These are phyloP conservation scores for Trichoderma parareesei DNA, from an alignment of 495 filamentous ascomycete species.

Conservation along the genomic window DNA sequence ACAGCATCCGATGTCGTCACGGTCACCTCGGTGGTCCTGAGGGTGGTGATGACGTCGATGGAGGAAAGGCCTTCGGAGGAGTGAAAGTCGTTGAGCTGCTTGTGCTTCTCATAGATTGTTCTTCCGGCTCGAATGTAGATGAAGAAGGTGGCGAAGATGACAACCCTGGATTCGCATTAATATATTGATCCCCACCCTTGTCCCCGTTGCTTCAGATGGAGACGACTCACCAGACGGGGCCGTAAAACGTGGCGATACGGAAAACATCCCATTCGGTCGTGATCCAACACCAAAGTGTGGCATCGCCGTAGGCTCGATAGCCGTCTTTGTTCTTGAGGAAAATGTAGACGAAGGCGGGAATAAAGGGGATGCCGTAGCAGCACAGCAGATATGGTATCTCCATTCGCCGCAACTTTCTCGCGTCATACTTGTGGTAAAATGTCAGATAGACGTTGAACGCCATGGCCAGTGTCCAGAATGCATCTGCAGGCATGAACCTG, in stretches of 20 bases:
- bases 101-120: conserved; percentile 55
- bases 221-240: conserved; percentile 61
- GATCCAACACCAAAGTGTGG: conserved; percentile 84
- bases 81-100: conserved; percentile 38
- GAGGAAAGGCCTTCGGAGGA: conserved; percentile 35
- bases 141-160: conserved; percentile 57
- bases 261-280: conserved; percentile 56
- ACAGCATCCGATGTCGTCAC: conserved; percentile 39
- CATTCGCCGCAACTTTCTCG: conserved; percentile 54
- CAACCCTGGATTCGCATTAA: conserved; percentile 24
- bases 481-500: conserved; percentile 75
- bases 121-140: conserved; percentile 69
- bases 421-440: conserved; percentile 70
- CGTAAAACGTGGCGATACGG: conserved; percentile 74
- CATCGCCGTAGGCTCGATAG: conserved; percentile 64
- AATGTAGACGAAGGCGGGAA: conserved; percentile 60
- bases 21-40: conserved; percentile 51
- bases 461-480: conserved; percentile 77
- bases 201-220: background rate
- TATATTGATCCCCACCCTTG: background rate
- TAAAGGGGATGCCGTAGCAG: conserved; percentile 71
- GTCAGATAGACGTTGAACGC: conserved; percentile 82
- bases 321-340: conserved; percentile 45
- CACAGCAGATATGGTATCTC: conserved; percentile 63
- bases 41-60: conserved; percentile 26